Conservation (phyloP, 306 rosid species). For the Quercus gilva region DNA sequence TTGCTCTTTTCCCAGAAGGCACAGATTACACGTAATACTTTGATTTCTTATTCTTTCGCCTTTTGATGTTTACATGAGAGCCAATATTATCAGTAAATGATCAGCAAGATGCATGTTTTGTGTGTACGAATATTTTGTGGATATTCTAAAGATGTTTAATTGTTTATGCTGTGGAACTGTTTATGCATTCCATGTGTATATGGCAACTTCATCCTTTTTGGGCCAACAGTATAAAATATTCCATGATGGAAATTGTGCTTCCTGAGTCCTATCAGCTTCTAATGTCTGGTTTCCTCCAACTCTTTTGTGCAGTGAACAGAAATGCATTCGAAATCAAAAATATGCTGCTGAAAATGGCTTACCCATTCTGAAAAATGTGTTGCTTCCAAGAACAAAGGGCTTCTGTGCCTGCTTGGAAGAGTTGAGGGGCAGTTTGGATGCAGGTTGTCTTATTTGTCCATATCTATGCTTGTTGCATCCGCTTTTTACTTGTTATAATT, state of each 20-base stretch:
- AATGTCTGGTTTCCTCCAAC: not conserved
- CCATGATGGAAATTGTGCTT: not conserved
- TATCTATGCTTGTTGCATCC: not conserved
- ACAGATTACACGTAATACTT: conserved; percentile 72
- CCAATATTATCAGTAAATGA: not conserved
- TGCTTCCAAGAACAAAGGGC: conserved; percentile 80
- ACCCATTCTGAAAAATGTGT: conserved; percentile 58
- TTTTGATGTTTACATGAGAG: not conserved
- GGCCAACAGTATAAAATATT: not conserved
- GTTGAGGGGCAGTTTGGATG: conserved; percentile 51
- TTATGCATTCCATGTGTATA: not conserved
- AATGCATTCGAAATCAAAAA: conserved; percentile 68
- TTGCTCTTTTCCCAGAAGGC: conserved; percentile 91
- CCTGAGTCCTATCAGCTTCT: not conserved
- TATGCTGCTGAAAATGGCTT: conserved; percentile 70
- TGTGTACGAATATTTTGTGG: not conserved
- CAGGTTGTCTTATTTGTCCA: conserved; percentile 46
- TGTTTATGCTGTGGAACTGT: not conserved
- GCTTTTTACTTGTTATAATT: not conserved
- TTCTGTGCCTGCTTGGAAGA: conserved; percentile 64
- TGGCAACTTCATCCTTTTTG: not conserved
- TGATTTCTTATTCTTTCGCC: not conserved
- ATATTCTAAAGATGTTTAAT: not conserved
- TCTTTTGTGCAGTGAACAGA: conserved; percentile 55
- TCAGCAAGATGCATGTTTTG: not conserved